A percentile compares a stretch with the other conserved stretches of the same genome.
phyloP scores from a whole-genome alignment of 768 basidiomycete genomes.

The Boletus huronensis region DNA sequence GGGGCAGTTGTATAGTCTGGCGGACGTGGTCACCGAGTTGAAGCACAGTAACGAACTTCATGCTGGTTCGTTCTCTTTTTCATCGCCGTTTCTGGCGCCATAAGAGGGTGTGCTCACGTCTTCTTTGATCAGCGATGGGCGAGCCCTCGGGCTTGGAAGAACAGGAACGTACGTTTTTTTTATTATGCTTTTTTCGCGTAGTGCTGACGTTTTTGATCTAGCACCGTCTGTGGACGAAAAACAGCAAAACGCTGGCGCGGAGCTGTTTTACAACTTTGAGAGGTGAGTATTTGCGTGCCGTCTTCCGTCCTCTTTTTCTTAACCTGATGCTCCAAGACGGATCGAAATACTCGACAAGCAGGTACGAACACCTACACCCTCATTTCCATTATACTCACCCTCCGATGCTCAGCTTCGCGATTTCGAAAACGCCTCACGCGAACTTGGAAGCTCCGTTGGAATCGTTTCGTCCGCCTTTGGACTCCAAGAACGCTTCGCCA shows the following conservation, averaged over 20 bases:
- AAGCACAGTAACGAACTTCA: constrained; percentile 35
- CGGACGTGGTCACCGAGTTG: constrained; percentile 44
- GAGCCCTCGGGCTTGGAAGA: constrained; percentile 37
- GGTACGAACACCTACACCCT: constrained; percentile 20
- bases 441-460: constrained; percentile 53
- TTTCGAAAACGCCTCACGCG: constrained; percentile 52
- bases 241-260: constrained; percentile 44
- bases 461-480: constrained; percentile 50
- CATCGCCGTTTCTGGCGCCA: not conserved
- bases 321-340: constrained; percentile 29
- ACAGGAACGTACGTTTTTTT: constrained; percentile 30
- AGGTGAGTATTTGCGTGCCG: constrained; percentile 28
- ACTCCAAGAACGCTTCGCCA: constrained; percentile 47
- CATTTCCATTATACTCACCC: not conserved
- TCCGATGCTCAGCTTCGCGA: constrained; percentile 40
- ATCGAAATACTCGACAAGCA: constrained; percentile 49
- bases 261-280: constrained; percentile 43
- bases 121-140: constrained; percentile 19
- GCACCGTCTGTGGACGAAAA: constrained; percentile 45
- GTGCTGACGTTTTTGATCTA: constrained; percentile 5
- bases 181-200: not conserved
- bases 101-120: not conserved
- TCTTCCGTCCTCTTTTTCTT: not conserved
- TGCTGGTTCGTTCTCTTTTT: constrained; percentile 28
- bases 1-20: constrained; percentile 38